These are phyloP conservation scores for Apiosordaria backusii DNA, from an alignment of 495 filamentous ascomycete species.

Conservation along the genomic window DNA sequence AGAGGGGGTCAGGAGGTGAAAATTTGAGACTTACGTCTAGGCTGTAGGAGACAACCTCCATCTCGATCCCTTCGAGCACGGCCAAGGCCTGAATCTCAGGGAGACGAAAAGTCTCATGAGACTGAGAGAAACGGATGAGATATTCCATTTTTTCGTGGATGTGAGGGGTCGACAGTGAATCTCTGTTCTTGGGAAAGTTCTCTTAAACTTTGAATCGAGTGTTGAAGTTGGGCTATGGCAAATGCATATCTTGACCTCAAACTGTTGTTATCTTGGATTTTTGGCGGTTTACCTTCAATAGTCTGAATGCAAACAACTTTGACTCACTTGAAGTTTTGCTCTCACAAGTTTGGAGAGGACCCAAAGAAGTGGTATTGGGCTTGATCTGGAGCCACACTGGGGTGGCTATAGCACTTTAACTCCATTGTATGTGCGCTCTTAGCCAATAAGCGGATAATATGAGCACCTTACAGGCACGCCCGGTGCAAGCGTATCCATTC, in stretches of 20 bases:
- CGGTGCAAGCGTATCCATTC: neutral
- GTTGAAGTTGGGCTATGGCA: neutral
- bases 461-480: neutral
- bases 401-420: neutral
- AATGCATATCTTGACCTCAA: neutral
- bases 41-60: constrained; percentile 70
- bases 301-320: neutral
- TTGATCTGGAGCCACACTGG: constrained; percentile 11
- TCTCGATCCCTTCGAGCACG: constrained; percentile 57
- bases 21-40: constrained; percentile 62
- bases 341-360: constrained; percentile 4
- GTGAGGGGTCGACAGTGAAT: neutral
- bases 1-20: too few relatives aligned
- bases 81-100: constrained; percentile 86
- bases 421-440: too few relatives aligned
- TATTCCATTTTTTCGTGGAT: constrained; percentile 56
- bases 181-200: neutral
- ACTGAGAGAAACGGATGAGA: constrained; percentile 85
- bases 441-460: too few relatives aligned
- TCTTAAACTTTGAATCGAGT: too few relatives aligned
- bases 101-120: constrained; percentile 83
- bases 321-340: constrained; percentile 5
- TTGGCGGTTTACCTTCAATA: neutral
- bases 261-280: neutral
- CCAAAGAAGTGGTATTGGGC: constrained; percentile 2